Evolutionary conservation across 2,329 filamentous ascomycete genomes (phyloP).

Genomic region (Aspergillus brunneoviolaceus): DNA sequence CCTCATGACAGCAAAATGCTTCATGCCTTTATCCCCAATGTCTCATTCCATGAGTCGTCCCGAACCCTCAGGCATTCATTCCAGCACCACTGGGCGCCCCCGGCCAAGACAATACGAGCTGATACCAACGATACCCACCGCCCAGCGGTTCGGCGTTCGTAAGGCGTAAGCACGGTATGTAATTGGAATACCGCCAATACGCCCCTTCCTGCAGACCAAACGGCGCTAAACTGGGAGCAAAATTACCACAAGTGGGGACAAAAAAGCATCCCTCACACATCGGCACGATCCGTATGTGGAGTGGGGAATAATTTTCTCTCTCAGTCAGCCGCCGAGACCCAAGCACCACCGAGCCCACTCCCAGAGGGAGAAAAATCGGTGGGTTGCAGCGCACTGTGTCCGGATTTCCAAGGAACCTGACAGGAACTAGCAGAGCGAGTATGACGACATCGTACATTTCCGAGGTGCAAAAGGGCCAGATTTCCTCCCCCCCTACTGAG

Average conservation of each 20-base stretch:
- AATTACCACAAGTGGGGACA: not conserved
- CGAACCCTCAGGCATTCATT: not conserved
- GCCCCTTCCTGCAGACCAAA: not conserved
- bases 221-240: slow-evolving; percentile 2
- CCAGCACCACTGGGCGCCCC: not conserved
- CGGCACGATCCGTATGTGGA: slow-evolving; percentile 24
- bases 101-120: not conserved
- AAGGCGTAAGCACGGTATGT: not conserved
- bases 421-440: not conserved
- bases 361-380: not conserved
- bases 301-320: not conserved
- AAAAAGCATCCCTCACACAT: slow-evolving; percentile 4
- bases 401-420: slow-evolving; percentile 4
- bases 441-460: slow-evolving; percentile 6
- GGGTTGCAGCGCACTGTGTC: not conserved
- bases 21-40: not conserved
- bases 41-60: not conserved
- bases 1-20: too few relatives aligned
- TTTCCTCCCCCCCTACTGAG: not conserved
- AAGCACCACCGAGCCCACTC: not conserved
- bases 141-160: not conserved
- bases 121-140: not conserved
- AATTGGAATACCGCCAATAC: not conserved
- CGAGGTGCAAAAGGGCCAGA: not conserved
- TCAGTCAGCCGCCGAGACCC: not conserved